Evolutionary conservation across 2,329 filamentous ascomycete genomes (phyloP), one percentile per base, ranked within the genome.

Genomic region (Pestalotiopsis sp.): DNA sequence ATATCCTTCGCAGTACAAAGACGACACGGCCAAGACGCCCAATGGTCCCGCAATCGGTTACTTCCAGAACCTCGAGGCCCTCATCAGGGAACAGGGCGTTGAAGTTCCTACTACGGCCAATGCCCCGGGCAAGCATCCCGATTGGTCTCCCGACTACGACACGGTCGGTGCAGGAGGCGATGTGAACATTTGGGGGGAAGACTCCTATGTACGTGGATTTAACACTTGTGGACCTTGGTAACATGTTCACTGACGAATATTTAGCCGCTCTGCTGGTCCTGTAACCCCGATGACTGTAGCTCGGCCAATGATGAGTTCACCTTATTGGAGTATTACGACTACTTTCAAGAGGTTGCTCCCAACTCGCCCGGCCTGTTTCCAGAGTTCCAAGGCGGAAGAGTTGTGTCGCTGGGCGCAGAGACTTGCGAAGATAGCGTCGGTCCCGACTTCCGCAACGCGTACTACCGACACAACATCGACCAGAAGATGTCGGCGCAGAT

Each of bases 31-130:
- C 23, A 25, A 27, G 31, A 61, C 57, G 57, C 57, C 20, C 14
- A 61, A 61, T 61, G 25, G 25, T n/a, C 25, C 23, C 20, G 25
- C 17, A 6, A 36, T 61, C 20, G 57, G 25, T 14, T 95, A 94
- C 76, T 88, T 94, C 79, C 84, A 89, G 68, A 89, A 91, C 71
- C 88, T 94, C 6, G 87, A 91, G 62, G 84, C 93, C 41, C 91
- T 93, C 75, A 87, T 89, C 36, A 84, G 87, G 14, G 83, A 89
- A 59, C 89, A 89, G 1, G 91, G 92, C 0, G 89, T 95, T 63
- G 84, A 92, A 1, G 89, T 95, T 0, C 93, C 93, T 0, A 84
- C 93, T 20, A 91, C 94, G 70, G 92, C 83, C 78, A 95, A 95
- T 69, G 92, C 95, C 76, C 90, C 89, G 2, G 84, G 77, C 13